A percentile compares a stretch with the other conserved stretches of the same genome.
These are phyloP conservation scores for Schizophyllum amplum DNA, from an alignment of 1,284 basidiomycete species.

Conservation along the genomic window DNA sequence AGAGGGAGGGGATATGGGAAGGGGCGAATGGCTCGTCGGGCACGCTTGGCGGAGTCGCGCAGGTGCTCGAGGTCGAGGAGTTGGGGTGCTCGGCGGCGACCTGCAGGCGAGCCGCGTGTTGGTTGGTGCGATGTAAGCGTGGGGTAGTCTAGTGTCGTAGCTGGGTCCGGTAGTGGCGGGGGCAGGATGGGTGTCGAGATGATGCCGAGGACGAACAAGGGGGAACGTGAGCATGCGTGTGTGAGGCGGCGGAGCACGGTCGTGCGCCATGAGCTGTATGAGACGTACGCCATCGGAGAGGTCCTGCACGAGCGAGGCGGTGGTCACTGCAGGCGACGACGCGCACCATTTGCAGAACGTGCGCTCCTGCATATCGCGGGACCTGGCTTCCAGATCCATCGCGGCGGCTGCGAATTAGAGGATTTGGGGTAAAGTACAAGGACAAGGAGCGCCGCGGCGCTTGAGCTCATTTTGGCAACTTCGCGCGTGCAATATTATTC, in stretches of 20 bases:
- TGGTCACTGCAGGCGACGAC: constrained; percentile 4
- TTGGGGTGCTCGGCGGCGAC: constrained; percentile 81
- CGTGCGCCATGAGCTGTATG: constrained; percentile 81
- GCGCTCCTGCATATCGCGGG: constrained; percentile 62
- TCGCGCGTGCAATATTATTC: too few relatives aligned
- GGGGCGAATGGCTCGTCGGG: constrained; percentile 97
- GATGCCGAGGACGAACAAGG: constrained; percentile 97
- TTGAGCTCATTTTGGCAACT: too few relatives aligned
- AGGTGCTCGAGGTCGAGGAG: constrained; percentile 94
- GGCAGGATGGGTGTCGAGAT: constrained; percentile 92
- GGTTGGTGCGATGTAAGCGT: constrained; percentile 52
- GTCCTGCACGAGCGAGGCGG: constrained; percentile 72
- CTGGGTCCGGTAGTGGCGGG: constrained; percentile 2
- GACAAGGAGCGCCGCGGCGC: constrained; percentile 30
- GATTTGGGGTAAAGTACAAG: constrained; percentile 21
- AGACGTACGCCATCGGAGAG: constrained; percentile 92
- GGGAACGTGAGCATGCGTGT: constrained; percentile 15
- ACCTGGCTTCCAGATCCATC: constrained; percentile 55
- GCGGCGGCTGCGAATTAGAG: too few relatives aligned
- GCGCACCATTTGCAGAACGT: constrained; percentile 85
- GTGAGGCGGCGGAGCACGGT: constrained; percentile 1
- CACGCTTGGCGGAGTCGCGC: constrained; percentile 75
- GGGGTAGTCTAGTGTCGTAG: too few relatives aligned
- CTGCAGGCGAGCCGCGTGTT: constrained; percentile 83
- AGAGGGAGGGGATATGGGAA: too few relatives aligned